Evolutionary conservation across 2,329 filamentous ascomycete genomes (phyloP), one percentile per base, ranked within the genome.

Genomic region (Ophiostoma ulmi): DNA sequence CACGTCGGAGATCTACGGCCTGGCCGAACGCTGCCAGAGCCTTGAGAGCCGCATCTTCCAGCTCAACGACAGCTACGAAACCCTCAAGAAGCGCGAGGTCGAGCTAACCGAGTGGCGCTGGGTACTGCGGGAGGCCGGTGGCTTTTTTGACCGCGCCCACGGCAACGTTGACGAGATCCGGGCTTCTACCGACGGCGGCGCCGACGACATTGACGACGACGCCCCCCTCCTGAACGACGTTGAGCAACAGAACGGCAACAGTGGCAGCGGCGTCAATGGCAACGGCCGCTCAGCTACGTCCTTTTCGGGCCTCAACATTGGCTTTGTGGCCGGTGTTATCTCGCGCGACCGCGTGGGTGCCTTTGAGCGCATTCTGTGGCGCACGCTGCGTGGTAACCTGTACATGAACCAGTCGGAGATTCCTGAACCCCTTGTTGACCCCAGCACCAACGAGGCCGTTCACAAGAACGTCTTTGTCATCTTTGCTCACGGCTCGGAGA

Each of bases 381-480:
- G 95, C 77, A 97, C 96, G 0, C 88, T 99, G 61, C 93, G 95
- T 80, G 95, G 95, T 77, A 99, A 99, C 81, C 84, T 99, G 74
- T 99, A 98, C 86, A 99, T 99, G 95, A 99, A 99, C 82, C 96
- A 99, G 84, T 94, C 94, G 58, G 95, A 99, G 84, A 99, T 99
- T 73, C 90, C 93, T 8, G 94, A 99, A 79, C 89, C 92, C 52
- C 90, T 99, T 75, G 86, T 97, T 79, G 92, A 99, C 80, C 94
- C 95, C 20, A 87, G 91, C 78, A 97, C 88, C 82, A 97, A 98
- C 79, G 94, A 98, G 81, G 86, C 92, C 74, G 86, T 96, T 76
- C 89, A 91, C 84, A 99, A 99, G 88, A 99, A 97, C 76, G 95
- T 99, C 70, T 99, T 99, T 78, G 94, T 99, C 78, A 99, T 99